A percentile compares a stretch with the other conserved stretches of the same genome.
Evolutionary conservation across 2,329 filamentous ascomycete genomes (phyloP).

Genomic region (Seiridium cupressi): DNA sequence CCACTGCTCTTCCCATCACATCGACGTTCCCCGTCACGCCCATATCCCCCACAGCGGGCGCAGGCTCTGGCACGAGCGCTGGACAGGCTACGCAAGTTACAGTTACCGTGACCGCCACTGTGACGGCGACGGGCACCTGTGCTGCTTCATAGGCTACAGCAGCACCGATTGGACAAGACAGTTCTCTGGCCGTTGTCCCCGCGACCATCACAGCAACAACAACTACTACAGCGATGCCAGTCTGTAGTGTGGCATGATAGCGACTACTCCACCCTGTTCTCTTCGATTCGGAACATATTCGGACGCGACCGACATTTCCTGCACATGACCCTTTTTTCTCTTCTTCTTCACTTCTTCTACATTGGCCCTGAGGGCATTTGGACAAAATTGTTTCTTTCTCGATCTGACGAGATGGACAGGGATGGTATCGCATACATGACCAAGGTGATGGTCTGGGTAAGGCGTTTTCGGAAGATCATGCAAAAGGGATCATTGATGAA

Average conservation of each 20-base stretch:
- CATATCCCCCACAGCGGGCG: not conserved
- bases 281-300: conserved; percentile 13
- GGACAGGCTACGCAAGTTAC: conserved; percentile 12
- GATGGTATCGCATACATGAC: conserved; percentile 11
- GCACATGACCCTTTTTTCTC: conserved; percentile 13
- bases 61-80: conserved; percentile 11
- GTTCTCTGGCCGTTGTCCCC: not conserved
- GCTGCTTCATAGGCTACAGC: conserved; percentile 11
- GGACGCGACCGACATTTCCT: conserved; percentile 6
- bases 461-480: conserved; percentile 9
- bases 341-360: conserved; percentile 27
- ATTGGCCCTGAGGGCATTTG: conserved; percentile 28
- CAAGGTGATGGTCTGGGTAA: conserved; percentile 6
- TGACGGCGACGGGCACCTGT: conserved; percentile 24
- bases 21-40: not conserved
- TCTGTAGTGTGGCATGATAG: conserved; percentile 9
- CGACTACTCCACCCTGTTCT: conserved; percentile 10
- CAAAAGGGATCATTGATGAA: not conserved
- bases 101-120: conserved; percentile 26
- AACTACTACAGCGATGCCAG: conserved; percentile 11
- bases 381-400: conserved; percentile 11
- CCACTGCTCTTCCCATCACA: conserved; percentile 15
- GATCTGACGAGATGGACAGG: conserved; percentile 12
- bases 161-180: conserved; percentile 6
- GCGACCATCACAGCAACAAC: conserved; percentile 13